Evolutionary conservation across 495 filamentous ascomycete genomes (phyloP), one percentile per base, ranked within the genome.

Genomic region (Aspergillus indologenus): DNA sequence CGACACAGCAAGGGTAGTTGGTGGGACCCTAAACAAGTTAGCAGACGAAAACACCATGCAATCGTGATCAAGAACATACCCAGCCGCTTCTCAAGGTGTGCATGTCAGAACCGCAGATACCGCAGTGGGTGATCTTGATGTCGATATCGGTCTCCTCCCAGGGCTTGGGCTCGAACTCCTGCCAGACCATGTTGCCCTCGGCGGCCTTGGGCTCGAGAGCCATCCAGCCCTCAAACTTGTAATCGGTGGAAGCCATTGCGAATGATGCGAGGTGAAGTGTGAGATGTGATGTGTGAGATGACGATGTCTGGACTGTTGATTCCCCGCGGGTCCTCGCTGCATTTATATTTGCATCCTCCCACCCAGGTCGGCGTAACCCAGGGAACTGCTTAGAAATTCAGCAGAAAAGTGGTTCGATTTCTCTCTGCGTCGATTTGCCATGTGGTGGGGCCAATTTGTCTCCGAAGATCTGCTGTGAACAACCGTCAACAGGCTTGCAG

Each of bases 201-300:
- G 73, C 80, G 14, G 68, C 45, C 8, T 20, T 23, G 42, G 59
- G 18, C 49, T 85, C 79, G 45, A 83, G 70, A 62, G 83, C 90
- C 60, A 92, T 65, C 90, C 90, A 92, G 58, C 90, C 89, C 61
- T 86, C 71, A 68, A 92, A 93, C 60, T 85, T 77, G 71, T 80
- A 78, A 23, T 74, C 62, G 40, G 66, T 64, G 19, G 58, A 20
- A 48, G 44, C 48, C 48, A 51, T 51, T 51, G 14, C 31, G 23
- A n/a, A 29, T 17, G 29, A n/a, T n/a, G n/a, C n/a, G n/a, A n/a
- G n/a, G n/a, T n/a, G n/a, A n/a, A n/a, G n/a, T n/a, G n/a, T n/a
- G n/a, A n/a, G n/a, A n/a, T 24, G 19, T 47, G 23, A n/a, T 52
- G 49, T 17, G n/a, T 52, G 24, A 31, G 24, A n/a, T 31, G 49